Evolutionary conservation across 2,329 filamentous ascomycete genomes (phyloP).

Genomic region (Zymoseptoria ardabiliae): DNA sequence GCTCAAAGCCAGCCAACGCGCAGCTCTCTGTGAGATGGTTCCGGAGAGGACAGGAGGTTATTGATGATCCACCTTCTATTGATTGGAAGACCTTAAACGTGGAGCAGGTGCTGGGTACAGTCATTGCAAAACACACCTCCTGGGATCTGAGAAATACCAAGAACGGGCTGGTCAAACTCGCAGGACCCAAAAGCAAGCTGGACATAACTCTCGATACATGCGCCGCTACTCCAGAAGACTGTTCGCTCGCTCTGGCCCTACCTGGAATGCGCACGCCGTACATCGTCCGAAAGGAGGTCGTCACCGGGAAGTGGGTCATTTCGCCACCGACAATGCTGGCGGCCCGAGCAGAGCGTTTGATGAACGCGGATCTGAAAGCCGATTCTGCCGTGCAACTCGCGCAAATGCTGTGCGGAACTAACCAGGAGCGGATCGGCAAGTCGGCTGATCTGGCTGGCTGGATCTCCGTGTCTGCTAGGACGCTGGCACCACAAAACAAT

Average conservation of each 20-base stretch:
- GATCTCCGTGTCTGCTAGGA: slow-evolving; percentile 31
- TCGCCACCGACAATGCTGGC: slow-evolving; percentile 46
- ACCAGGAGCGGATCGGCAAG: slow-evolving; percentile 55
- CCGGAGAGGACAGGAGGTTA: slow-evolving; percentile 68
- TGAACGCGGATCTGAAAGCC: slow-evolving; percentile 53
- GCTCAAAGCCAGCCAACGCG: slow-evolving; percentile 27
- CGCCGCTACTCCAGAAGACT: slow-evolving; percentile 56
- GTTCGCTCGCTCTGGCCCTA: slow-evolving; percentile 61
- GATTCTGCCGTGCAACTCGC: slow-evolving; percentile 8
- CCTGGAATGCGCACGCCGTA: slow-evolving; percentile 52
- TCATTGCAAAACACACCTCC: slow-evolving; percentile 68
- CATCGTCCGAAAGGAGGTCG: slow-evolving; percentile 63
- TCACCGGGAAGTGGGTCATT: slow-evolving; percentile 68
- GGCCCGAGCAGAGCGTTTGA: slow-evolving; percentile 50
- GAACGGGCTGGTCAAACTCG: slow-evolving; percentile 47
- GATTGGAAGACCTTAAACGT: slow-evolving; percentile 62
- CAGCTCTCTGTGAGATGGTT: slow-evolving; percentile 69
- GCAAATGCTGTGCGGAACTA: slow-evolving; percentile 7
- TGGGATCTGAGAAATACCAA: slow-evolving; percentile 63
- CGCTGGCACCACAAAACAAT: slow-evolving; percentile 38
- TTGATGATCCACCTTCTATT: slow-evolving; percentile 54
- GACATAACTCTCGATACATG: slow-evolving; percentile 47
- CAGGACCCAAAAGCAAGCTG: slow-evolving; percentile 8
- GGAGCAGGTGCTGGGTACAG: slow-evolving; percentile 63
- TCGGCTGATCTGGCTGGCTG: slow-evolving; percentile 59